phyloP scores from a whole-genome alignment of 371 early-diverging fungal genomes.

The Rhizomucor pusillus region DNA sequence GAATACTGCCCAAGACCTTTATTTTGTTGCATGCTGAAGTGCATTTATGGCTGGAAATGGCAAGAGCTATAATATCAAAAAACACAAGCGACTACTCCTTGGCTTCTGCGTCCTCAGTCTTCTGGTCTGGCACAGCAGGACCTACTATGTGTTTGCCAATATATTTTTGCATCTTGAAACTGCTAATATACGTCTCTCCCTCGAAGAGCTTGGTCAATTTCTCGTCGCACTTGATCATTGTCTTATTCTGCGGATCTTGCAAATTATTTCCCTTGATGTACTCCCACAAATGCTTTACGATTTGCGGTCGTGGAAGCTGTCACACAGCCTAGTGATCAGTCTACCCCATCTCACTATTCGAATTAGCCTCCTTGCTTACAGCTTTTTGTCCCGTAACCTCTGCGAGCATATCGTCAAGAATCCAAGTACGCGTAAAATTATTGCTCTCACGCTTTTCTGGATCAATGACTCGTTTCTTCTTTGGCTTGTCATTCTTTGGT shows the following conservation, averaged over 20 bases:
- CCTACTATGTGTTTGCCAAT: conserved; percentile 31
- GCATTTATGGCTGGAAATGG: no score
- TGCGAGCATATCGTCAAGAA: conserved; percentile 26
- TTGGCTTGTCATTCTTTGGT: conserved; percentile 7
- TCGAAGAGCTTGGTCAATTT: conserved; percentile 34
- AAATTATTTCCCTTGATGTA: conserved; percentile 45
- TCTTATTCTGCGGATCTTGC: conserved; percentile 43
- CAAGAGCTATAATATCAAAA: no score
- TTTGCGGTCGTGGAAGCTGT: conserved; percentile 36
- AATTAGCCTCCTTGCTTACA: no score
- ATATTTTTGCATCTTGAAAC: conserved; percentile 45
- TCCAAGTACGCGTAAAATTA: conserved; percentile 21
- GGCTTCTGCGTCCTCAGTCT: no score
- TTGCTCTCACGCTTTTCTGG: conserved; percentile 12
- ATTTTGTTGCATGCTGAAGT: no score
- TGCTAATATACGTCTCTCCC: conserved; percentile 9
- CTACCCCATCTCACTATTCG: not conserved
- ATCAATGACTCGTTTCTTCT: conserved; percentile 8
- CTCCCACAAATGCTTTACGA: conserved; percentile 47
- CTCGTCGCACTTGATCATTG: conserved; percentile 37
- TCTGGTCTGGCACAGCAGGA: conserved; percentile 8
- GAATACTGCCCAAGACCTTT: no score
- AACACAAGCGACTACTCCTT: no score
- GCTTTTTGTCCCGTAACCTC: conserved; percentile 23
- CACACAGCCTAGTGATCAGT: conserved; percentile 1